Base-by-base conservation (phyloP, 768 basidiomycete genomes). In the Coprinopsis strossmayeri region DNA sequence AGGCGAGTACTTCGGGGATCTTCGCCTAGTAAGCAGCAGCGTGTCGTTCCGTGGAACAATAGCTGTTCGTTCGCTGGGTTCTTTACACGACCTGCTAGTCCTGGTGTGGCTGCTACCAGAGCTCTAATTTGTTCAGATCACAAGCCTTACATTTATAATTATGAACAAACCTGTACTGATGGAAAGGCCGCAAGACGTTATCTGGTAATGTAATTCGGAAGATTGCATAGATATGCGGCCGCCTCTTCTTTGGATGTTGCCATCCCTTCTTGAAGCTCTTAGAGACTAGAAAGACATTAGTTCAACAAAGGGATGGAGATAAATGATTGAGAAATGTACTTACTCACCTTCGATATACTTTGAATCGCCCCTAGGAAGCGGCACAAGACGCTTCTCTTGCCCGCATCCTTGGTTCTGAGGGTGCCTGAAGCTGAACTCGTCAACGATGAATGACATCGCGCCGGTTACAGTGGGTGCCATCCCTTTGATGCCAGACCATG, bases 41-140 rank as follows among this genome's bases (percentile, higher is more conserved):
- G 72, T 45, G 71, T 77, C 12, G 81, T 85, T n/a, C 83, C 83
- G 60, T 85, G 83, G 56, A 84, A 85, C 23, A 83, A 69, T 1
- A 82, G 63, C 53, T 73, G 73, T 60, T 84, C 82, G 53, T 78
- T 77, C 32, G 69, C 72, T 13, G 65, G 58, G 47, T 61, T 59
- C 34, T 57, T 32, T 55, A 52, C 38, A 56, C 51, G 43, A 49
- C 23, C 53, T 51, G 51, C 47, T 52, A 42, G 20, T 49, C 43
- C 30, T 12, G 59, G 61, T 25, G 63, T 61, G 1, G 62, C 50
- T 27, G 57, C 49, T 23, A 69, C 61, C n/a, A 55, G 52, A 12
- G 64, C 64, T 26, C 70, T 73, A 49, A 24, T 11, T 32, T n/a
- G 25, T 34, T 13, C 13, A 26, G 34, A 48, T 11, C n/a, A n/a